Evolutionary conservation across 129 eudicot genomes (phyloP).

Genomic region (Artemisia annua): DNA sequence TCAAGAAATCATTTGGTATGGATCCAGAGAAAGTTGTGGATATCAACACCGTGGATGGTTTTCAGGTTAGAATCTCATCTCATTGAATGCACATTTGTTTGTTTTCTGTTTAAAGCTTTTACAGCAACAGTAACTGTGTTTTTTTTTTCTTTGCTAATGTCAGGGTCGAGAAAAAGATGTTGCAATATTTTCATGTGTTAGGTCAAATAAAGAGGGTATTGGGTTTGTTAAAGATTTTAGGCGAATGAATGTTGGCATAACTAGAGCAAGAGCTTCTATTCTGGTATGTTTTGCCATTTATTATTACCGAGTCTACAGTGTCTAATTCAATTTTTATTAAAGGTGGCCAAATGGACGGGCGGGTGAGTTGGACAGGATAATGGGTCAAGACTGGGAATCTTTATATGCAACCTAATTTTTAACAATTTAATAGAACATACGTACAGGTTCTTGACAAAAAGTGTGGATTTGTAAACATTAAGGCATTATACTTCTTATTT

Average conservation of each 20-base stretch:
- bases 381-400: not conserved
- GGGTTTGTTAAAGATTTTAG: slow-evolving; percentile 85
- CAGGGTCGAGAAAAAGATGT: slow-evolving; percentile 97
- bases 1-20: slow-evolving; percentile 65
- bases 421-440: no score
- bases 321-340: not conserved
- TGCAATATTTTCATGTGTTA: slow-evolving; percentile 93
- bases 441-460: no score
- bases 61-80: slow-evolving; percentile 54
- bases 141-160: not conserved
- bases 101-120: slow-evolving; percentile 1
- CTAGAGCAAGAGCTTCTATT: slow-evolving; percentile 91
- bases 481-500: no score
- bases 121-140: slow-evolving; percentile 2
- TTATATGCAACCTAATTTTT: no score
- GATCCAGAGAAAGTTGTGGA: slow-evolving; percentile 83
- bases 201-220: slow-evolving; percentile 78
- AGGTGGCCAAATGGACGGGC: no score
- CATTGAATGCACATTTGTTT: not conserved
- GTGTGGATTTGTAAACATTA: no score
- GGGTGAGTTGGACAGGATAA: no score
- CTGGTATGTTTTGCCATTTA: slow-evolving; percentile 54
- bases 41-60: slow-evolving; percentile 95
- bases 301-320: not conserved
- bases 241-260: slow-evolving; percentile 97